A percentile compares a stretch with the other conserved stretches of the same genome.
phyloP scores from a whole-genome alignment of 768 basidiomycete genomes.

The Cantharellus anzutake region DNA sequence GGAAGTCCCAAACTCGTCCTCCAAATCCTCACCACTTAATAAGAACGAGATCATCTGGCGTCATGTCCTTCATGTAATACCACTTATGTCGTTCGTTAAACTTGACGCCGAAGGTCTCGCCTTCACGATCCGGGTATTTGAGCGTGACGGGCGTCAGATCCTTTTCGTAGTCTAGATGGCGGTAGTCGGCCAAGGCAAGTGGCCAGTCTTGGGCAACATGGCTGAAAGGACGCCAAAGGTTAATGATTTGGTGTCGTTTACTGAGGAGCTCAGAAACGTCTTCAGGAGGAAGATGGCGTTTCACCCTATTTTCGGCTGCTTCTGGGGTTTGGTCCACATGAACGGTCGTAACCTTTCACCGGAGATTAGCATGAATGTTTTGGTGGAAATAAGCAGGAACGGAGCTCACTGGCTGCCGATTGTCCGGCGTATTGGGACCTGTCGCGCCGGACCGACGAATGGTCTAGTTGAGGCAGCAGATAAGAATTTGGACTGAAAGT shows the following conservation, averaged over 20 bases:
- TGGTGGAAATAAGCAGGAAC: no score
- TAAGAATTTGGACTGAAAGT: neutral
- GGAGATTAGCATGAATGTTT: no score
- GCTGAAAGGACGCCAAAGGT: constrained; percentile 34
- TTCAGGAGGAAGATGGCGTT: constrained; percentile 2
- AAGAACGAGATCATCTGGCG: constrained; percentile 26
- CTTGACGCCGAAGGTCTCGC: constrained; percentile 31
- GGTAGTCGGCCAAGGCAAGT: constrained; percentile 30
- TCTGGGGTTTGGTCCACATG: constrained; percentile 2
- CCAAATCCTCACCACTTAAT: constrained; percentile 27
- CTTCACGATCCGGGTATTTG: constrained; percentile 30
- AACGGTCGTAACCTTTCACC: no score
- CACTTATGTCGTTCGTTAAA: constrained; percentile 31
- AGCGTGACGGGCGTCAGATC: constrained; percentile 28
- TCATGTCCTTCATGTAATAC: constrained; percentile 30
- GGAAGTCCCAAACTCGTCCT: neutral
- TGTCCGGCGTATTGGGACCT: no score
- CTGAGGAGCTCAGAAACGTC: neutral
- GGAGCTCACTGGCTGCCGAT: no score
- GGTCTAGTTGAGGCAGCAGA: neutral
- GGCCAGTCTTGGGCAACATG: constrained; percentile 29
- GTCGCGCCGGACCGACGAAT: neutral
- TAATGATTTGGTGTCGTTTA: constrained; percentile 20
- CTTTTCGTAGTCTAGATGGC: constrained; percentile 20
- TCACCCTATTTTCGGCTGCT: constrained; percentile 3